Base-by-base conservation (phyloP, 2,329 filamentous ascomycete species). In the Peltaster fructicola region DNA sequence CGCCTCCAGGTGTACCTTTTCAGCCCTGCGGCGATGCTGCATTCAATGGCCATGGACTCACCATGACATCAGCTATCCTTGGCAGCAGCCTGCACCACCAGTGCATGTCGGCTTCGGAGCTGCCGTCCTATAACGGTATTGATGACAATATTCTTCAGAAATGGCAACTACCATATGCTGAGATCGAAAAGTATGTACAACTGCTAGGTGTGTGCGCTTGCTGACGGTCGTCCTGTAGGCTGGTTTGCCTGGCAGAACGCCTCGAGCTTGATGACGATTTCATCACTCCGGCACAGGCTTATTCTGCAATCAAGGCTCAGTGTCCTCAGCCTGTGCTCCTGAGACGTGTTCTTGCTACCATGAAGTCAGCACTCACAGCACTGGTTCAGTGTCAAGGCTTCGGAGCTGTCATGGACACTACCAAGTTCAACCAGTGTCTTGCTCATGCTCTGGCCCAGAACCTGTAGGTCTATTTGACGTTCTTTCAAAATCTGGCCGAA, bases 151-250 rank as follows among this genome's bases (percentile, higher is more conserved):
- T n/a, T n/a, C n/a, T n/a, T n/a, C 15, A 22, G 7, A 33, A 30
- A 14, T 41, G 38, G 38, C 30, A 36, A 7, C 14, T 41, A 7
- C 38, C 38, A 6, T 31, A 41, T 26, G 32, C 35, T 2, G 38
- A 41, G 25, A 41, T 41, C 11, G 38, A 41, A 8, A 41, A 38
- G 36, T 38, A 27, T 3, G 34, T 28, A 8, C 5, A 6, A n/a
- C 14, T 25, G 10, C n/a, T 26, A 17, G 8, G 5, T 13, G 8
- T 12, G 11, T 17, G 8, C 15, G n/a, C 9, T 15, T 23, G 10
- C 8, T 26, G 13, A 21, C 11, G 7, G n/a, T 25, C 14, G 12
- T 15, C 4, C 29, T 8, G 10, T 17, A 41, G 38, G 26, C 30
- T 41, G 8, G 28, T 41, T 10, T 13, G 27, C 13, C 25, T 41